Percentiles rank a stretch among this genome's conserved stretches.
These are phyloP conservation scores for Coniochaeta hoffmannii DNA, from an alignment of 2,329 filamentous ascomycete genomes.

Conservation along the genomic window DNA sequence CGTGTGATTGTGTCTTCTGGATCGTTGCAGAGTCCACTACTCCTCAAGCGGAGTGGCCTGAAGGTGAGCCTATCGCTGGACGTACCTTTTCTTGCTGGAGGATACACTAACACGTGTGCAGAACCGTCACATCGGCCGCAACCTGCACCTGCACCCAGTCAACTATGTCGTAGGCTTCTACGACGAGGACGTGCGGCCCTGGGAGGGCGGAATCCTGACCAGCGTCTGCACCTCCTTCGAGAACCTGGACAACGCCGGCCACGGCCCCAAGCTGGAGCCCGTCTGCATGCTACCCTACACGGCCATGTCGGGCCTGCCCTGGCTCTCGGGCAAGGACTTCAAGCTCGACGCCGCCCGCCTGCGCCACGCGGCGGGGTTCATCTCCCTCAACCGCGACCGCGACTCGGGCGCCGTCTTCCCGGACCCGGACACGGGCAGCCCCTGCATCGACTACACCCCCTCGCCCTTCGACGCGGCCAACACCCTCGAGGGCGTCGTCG, in stretches of 20 bases:
- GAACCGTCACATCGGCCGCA: slow-evolving; percentile 74
- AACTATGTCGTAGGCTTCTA: slow-evolving; percentile 53
- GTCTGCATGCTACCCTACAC: slow-evolving; percentile 65
- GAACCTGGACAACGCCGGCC: slow-evolving; percentile 70
- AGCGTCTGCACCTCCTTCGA: slow-evolving; percentile 70
- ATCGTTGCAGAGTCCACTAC: slow-evolving; percentile 65
- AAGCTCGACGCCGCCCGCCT: slow-evolving; percentile 65
- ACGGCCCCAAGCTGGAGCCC: slow-evolving; percentile 76
- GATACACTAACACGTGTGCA: slow-evolving; percentile 22
- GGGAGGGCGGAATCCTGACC: slow-evolving; percentile 70
- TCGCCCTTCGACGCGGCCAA: slow-evolving; percentile 66
- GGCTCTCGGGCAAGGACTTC: slow-evolving; percentile 60
- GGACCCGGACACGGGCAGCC: slow-evolving; percentile 59
- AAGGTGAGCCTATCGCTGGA: slow-evolving; percentile 36
- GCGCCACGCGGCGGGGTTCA: slow-evolving; percentile 63
- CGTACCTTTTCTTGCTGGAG: slow-evolving; percentile 5
- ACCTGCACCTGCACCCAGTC: slow-evolving; percentile 77
- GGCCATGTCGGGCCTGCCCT: slow-evolving; percentile 56
- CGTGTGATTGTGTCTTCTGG: slow-evolving; percentile 75
- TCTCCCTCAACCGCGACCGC: slow-evolving; percentile 68
- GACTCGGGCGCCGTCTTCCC: slow-evolving; percentile 68
- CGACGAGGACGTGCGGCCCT: slow-evolving; percentile 61
- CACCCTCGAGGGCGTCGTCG: slow-evolving; percentile 64
- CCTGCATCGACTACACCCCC: slow-evolving; percentile 61
- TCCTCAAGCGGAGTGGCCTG: slow-evolving; percentile 72